Percentiles rank a stretch among this genome's conserved stretches.
phyloP scores from a whole-genome alignment of 768 basidiomycete species.

The Mycena chlorophos region DNA sequence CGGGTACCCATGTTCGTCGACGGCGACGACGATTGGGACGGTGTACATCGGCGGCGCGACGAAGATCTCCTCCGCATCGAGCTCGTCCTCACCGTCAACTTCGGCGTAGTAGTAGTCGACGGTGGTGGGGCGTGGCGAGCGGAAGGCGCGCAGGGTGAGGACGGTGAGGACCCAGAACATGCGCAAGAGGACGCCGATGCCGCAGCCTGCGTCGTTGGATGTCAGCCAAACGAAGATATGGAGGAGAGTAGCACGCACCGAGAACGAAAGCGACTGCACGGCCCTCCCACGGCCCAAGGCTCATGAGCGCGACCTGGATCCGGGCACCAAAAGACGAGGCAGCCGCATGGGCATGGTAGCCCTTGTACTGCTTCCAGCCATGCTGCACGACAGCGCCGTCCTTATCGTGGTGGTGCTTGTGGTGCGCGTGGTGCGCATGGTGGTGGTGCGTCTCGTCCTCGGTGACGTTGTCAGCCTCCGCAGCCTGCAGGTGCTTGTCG shows the following conservation, averaged over 20 bases:
- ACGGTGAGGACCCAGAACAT: slow-evolving; percentile 77
- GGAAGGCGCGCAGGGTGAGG: slow-evolving; percentile 58
- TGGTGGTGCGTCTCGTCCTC: no score
- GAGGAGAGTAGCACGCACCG: slow-evolving; percentile 47
- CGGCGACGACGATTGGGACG: slow-evolving; percentile 24
- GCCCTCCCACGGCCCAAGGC: slow-evolving; percentile 84
- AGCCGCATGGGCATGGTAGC: background rate
- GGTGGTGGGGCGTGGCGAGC: slow-evolving; percentile 31
- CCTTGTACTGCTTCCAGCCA: no score
- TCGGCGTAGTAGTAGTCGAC: slow-evolving; percentile 40
- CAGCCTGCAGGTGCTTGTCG: no score
- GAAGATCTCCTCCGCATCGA: slow-evolving; percentile 48
- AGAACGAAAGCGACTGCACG: slow-evolving; percentile 81
- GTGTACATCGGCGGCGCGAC: slow-evolving; percentile 63
- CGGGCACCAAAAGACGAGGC: background rate
- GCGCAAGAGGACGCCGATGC: slow-evolving; percentile 77
- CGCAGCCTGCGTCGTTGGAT: slow-evolving; percentile 55
- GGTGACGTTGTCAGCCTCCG: no score
- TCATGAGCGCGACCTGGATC: slow-evolving; percentile 49
- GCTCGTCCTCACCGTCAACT: slow-evolving; percentile 43
- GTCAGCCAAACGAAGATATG: background rate
- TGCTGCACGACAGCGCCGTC: no score
- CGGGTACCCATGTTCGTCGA: background rate
- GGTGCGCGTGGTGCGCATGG: no score
- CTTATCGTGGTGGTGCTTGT: no score